A percentile compares a stretch with the other conserved stretches of the same genome.
Conservation (phyloP, 768 basidiomycete species). For the Filobasidium wieringae region DNA sequence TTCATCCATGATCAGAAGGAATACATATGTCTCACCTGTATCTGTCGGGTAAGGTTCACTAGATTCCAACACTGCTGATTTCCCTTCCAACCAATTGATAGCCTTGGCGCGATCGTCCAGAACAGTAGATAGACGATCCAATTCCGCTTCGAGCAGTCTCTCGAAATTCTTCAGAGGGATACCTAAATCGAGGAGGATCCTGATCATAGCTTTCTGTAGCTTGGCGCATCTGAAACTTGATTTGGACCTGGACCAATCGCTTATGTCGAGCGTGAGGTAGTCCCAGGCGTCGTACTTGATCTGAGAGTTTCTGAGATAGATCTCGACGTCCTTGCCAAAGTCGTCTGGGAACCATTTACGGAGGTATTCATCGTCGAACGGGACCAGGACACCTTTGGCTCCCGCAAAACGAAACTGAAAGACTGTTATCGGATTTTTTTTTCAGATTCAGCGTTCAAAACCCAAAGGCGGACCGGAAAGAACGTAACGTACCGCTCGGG, state of each 20-base stretch:
- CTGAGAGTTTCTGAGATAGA: background rate
- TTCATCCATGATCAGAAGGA: too few relatives aligned
- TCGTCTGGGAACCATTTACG: background rate
- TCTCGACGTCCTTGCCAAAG: background rate
- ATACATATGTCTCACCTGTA: too few relatives aligned
- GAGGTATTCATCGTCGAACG: background rate
- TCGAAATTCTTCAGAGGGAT: background rate
- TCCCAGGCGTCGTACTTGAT: background rate
- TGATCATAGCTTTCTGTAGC: background rate
- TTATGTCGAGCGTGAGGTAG: background rate
- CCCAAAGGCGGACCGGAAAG: too few relatives aligned
- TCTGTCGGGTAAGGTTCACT: too few relatives aligned
- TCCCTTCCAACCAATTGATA: background rate
- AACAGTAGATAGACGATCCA: background rate
- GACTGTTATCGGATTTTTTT: too few relatives aligned
- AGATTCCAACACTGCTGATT: too few relatives aligned
- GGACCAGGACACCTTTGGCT: background rate
- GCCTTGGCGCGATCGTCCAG: background rate
- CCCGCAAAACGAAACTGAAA: background rate
- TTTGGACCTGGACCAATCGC: background rate
- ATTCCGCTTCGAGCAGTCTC: background rate
- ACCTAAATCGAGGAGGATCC: background rate
- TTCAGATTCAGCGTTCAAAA: too few relatives aligned
- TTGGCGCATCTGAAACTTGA: background rate
- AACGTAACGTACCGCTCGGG: too few relatives aligned